phyloP scores from a whole-genome alignment of 768 basidiomycete genomes.

The Leccinum arenicola region DNA sequence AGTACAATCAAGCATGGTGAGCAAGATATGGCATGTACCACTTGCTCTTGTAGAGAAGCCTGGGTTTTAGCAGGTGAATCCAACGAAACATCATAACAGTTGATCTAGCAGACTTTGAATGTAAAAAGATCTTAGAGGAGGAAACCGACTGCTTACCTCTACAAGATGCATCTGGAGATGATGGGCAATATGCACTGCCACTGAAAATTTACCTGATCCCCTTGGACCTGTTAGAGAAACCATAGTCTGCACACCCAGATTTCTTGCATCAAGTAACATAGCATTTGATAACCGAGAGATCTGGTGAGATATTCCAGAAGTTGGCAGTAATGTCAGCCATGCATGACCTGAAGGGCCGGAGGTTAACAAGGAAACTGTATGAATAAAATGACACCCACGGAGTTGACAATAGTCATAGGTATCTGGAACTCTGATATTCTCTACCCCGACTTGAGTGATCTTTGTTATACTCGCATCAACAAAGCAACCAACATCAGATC shows the following conservation, averaged over 20 bases:
- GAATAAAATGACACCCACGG: constrained; percentile 37
- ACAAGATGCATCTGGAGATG: constrained; percentile 73
- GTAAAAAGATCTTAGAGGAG: not conserved
- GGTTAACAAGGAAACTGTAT: constrained; percentile 3
- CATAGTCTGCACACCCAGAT: constrained; percentile 64
- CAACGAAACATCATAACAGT: constrained; percentile 80
- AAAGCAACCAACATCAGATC: constrained; percentile 79
- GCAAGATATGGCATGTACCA: constrained; percentile 75
- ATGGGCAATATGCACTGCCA: constrained; percentile 53
- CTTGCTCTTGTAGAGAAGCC: constrained; percentile 62
- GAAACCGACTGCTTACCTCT: constrained; percentile 47
- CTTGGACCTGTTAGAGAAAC: constrained; percentile 76
- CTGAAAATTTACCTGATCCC: constrained; percentile 79
- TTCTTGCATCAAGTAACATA: constrained; percentile 51
- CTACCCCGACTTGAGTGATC: constrained; percentile 77
- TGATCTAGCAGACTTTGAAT: constrained; percentile 50
- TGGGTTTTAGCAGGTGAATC: constrained; percentile 78
- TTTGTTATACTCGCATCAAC: constrained; percentile 72
- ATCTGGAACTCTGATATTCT: constrained; percentile 61
- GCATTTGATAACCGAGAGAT: constrained; percentile 61
- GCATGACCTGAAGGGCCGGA: constrained; percentile 19
- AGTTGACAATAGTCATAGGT: constrained; percentile 45
- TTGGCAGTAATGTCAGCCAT: not conserved
- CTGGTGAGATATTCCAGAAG: constrained; percentile 40
- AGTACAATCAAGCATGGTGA: constrained; percentile 85